Base-by-base conservation (phyloP, 371 early-diverging fungal species). In the Mortierella sp. region DNA sequence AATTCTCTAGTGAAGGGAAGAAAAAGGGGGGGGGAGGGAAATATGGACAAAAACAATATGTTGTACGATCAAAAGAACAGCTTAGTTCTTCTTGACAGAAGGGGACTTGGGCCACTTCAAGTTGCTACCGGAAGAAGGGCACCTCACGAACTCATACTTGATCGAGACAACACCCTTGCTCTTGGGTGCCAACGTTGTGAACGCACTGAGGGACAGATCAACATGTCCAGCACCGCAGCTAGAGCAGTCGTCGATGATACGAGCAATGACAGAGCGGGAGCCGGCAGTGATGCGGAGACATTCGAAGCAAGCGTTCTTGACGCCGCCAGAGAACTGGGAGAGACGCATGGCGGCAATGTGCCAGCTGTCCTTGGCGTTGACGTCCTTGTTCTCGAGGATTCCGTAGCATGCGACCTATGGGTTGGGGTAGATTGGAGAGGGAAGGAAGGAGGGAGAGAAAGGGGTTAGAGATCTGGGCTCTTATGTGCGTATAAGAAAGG, bases 41-140 rank as follows among this genome's bases (percentile, higher is more conserved):
- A n/a, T 56, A 27, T 27, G 56, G 49, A 49, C 49, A 49, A 49
- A 49, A 29, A 12, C 29, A 58, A 58, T n/a, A 35, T 32, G 14
- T 29, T n/a, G 14, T 58, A 29, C 27, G 11, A 27, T 16, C 29
- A 71, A 46, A 70, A 70, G n/a, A 29, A 29, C 21, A 24, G 8
- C 4, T 60, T 56, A 56, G n/a, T 35, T 51, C 68, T 35, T 58
- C 71, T 77, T 71, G 71, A 44, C 44, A 44, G 54, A 48, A 56
- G 78, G 78, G 5, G 78, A 78, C 48, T 48, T 73, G 41, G 78
- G 78, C 78, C 78, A 78, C 73, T 78, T 68, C n/a, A 71, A 27
- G 43, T 70, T 2, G 43, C 16, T 29, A 18, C 68, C 74, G 18
- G 21, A 24, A 21, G 74, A 49, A 11, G 78, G 78, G 74, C 73